A percentile compares a stretch with the other conserved stretches of the same genome.
phyloP scores from a whole-genome alignment of 2,329 filamentous ascomycete genomes.

The Fusarium mangiferae region DNA sequence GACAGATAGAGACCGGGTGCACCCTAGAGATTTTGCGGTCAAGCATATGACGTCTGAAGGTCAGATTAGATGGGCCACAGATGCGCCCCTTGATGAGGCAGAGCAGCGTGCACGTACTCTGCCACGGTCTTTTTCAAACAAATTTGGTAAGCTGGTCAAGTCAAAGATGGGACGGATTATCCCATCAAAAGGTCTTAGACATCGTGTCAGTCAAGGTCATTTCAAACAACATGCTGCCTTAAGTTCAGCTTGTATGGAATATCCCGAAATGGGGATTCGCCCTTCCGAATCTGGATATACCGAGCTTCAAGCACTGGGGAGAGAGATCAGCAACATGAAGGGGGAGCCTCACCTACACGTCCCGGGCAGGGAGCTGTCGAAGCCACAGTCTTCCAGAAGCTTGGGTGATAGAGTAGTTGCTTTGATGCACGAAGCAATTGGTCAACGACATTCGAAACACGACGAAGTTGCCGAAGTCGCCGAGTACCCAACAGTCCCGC shows the following conservation, averaged over 20 bases:
- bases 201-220: background rate
- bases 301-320: slow-evolving; percentile 35
- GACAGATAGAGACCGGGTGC: slow-evolving; percentile 39
- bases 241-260: slow-evolving; percentile 26
- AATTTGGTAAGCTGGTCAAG: slow-evolving; percentile 44
- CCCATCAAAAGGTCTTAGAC: slow-evolving; percentile 3
- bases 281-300: slow-evolving; percentile 36
- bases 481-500: slow-evolving; percentile 1
- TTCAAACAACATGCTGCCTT: background rate
- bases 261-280: slow-evolving; percentile 40
- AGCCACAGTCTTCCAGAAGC: slow-evolving; percentile 23
- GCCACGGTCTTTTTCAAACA: slow-evolving; percentile 44
- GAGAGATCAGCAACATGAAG: slow-evolving; percentile 36
- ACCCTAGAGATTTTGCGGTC: slow-evolving; percentile 46
- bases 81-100: slow-evolving; percentile 22
- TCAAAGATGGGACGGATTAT: slow-evolving; percentile 28
- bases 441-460: slow-evolving; percentile 7
- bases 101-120: slow-evolving; percentile 5
- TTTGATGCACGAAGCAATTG: slow-evolving; percentile 26
- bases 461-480: background rate
- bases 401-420: slow-evolving; percentile 35
- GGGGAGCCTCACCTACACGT: background rate
- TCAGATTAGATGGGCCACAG: slow-evolving; percentile 42
- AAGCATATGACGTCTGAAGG: slow-evolving; percentile 31
- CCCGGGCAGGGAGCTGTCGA: background rate